These are phyloP conservation scores for Cyphellophora attinorum DNA, from an alignment of 2,329 filamentous ascomycete species.

Conservation along the genomic window DNA sequence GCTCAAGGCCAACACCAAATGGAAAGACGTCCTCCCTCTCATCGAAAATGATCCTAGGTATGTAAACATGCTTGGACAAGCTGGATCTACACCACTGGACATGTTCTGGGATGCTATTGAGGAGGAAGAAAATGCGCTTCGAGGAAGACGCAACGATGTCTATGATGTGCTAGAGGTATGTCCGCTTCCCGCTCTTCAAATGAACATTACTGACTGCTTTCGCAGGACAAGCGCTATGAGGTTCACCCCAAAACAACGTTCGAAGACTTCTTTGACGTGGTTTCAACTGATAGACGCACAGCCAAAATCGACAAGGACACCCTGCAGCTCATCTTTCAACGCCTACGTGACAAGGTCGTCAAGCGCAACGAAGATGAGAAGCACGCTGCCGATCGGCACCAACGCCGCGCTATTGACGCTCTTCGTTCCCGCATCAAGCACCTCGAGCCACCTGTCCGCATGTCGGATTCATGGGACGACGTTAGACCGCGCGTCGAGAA, in stretches of 20 bases:
- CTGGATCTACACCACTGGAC: constrained; percentile 77
- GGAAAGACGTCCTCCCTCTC: constrained; percentile 67
- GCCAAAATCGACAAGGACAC: constrained; percentile 75
- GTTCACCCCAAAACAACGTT: constrained; percentile 77
- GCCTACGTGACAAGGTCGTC: constrained; percentile 76
- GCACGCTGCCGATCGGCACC: constrained; percentile 69
- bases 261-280: constrained; percentile 74
- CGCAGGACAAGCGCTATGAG: constrained; percentile 81
- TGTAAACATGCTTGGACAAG: constrained; percentile 69
- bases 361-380: constrained; percentile 78
- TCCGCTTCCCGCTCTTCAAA: constrained; percentile 11
- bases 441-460: constrained; percentile 70
- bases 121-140: constrained; percentile 81
- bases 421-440: constrained; percentile 81
- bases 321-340: constrained; percentile 72
- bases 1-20: constrained; percentile 84
- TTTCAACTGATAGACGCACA: constrained; percentile 80
- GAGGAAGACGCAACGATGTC: constrained; percentile 71
- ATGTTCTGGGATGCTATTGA: constrained; percentile 95
- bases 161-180: constrained; percentile 80
- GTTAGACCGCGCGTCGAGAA: constrained; percentile 71
- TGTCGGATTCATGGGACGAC: constrained; percentile 80
- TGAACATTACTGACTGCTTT: constrained; percentile 26
- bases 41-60: constrained; percentile 78
- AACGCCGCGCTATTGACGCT: constrained; percentile 74